Evolutionary conservation across 495 filamentous ascomycete genomes (phyloP), one percentile per base, ranked within the genome.

Genomic region (Pyrenopolyporus hunteri): DNA sequence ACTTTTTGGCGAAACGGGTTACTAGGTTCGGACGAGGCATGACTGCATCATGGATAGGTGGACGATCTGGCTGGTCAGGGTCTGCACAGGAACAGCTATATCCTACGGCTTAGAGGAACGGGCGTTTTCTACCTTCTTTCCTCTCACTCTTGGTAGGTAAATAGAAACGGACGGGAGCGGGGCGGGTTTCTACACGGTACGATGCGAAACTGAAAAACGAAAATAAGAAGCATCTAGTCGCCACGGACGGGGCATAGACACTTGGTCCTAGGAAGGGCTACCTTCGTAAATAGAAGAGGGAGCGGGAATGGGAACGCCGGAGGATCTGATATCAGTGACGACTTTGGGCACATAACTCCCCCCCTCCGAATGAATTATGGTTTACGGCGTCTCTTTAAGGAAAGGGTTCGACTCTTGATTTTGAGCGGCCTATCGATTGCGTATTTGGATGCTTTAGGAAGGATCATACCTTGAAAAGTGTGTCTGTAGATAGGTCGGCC

Each of bases 11-110:
- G 52, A 43, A 57, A 63, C 32, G 59, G 52, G 51, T 45, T 46
- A 52, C 43, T 42, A 57, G 45, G 53, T 39, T 56, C 45, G 51
- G 44, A 50, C 20, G 59, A 63, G 45, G 19, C 23, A 63, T 31
- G 51, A 51, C 36, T 29, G 35, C 44, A 63, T 63, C 37, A 51
- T 26, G 45, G 44, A 54, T 42, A 42, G 37, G 36, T 32, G 17
- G 20, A 42, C 16, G 31, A 56, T 35, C 51, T 56, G 59, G 50
- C 58, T 44, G 49, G 58, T 55, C 50, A 35, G 36, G 48, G 49
- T 61, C 40, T 46, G 17, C 37, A 26, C 39, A 44, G 4, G 49
- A 25, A 23, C 37, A 54, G 40, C 47, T 22, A 44, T 13, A 61
- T 39, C 57, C 33, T 17, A 25, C 22, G 57, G 25, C 25, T 61